phyloP scores from a whole-genome alignment of 345 rosid genomes.

The Cardamine resedifolia region DNA sequence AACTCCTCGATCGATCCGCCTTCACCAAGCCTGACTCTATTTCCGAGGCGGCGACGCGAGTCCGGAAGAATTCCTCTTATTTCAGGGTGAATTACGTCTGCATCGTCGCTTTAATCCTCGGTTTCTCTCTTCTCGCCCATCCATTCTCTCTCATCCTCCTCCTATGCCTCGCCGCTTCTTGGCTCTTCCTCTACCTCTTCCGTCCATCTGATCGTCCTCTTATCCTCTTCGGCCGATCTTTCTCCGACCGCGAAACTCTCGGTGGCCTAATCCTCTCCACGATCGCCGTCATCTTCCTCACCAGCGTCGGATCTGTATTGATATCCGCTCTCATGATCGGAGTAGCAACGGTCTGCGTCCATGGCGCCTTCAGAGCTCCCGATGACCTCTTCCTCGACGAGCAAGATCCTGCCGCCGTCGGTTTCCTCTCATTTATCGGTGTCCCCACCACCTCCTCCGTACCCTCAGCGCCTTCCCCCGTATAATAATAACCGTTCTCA shows the following conservation, averaged over 20 bases:
- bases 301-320: conserved; percentile 58
- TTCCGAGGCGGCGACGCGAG: conserved; percentile 37
- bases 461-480: conserved; percentile 14
- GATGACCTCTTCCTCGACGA: conserved; percentile 67
- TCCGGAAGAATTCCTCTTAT: conserved; percentile 45
- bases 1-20: conserved; percentile 42
- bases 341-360: conserved; percentile 50
- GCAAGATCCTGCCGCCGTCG: conserved; percentile 55
- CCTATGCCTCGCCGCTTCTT: conserved; percentile 50
- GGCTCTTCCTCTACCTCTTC: conserved; percentile 63
- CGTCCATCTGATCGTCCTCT: conserved; percentile 68
- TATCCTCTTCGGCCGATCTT: conserved; percentile 52
- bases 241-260: conserved; percentile 57
- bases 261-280: conserved; percentile 45
- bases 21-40: conserved; percentile 46
- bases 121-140: conserved; percentile 47
- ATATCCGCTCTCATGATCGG: conserved; percentile 63
- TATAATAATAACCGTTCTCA: conserved; percentile 2
- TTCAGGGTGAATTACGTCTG: conserved; percentile 47
- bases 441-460: conserved; percentile 46
- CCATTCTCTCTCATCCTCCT: conserved; percentile 64
- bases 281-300: conserved; percentile 53
- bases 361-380: conserved; percentile 57
- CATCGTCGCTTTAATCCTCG: conserved; percentile 37
- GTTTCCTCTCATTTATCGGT: conserved; percentile 59